phyloP scores from a whole-genome alignment of 805 yeast genomes.

The Wickerhamiella vanderwaltii region DNA sequence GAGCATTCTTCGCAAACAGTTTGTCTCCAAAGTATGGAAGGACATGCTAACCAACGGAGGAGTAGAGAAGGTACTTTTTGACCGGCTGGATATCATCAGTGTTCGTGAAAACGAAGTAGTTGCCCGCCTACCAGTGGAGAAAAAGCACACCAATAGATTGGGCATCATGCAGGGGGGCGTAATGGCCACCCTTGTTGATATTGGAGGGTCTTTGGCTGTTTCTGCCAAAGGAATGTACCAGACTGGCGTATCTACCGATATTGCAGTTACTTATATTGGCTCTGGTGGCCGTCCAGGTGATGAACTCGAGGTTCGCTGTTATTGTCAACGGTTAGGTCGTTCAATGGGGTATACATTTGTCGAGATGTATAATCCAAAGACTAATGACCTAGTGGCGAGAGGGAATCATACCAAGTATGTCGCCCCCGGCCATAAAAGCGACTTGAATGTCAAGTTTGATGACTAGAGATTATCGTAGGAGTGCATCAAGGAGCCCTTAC shows the following conservation, averaged over 20 bases:
- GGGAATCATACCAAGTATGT: conserved; percentile 35
- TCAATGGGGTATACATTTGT: conserved; percentile 33
- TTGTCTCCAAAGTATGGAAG: conserved; percentile 20
- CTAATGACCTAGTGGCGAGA: conserved; percentile 25
- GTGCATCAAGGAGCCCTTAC: no score
- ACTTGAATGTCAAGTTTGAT: conserved; percentile 16
- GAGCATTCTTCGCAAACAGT: conserved; percentile 17
- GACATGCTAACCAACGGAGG: conserved; percentile 22
- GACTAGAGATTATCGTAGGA: no score
- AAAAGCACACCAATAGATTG: conserved; percentile 31
- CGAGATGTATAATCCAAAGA: conserved; percentile 21
- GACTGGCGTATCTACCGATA: conserved; percentile 35
- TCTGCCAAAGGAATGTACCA: conserved; percentile 32
- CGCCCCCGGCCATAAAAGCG: conserved; percentile 28
- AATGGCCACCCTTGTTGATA: conserved; percentile 31
- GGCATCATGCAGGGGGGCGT: conserved; percentile 34
- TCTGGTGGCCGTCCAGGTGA: conserved; percentile 30
- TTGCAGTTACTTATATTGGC: conserved; percentile 30
- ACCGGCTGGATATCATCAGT: conserved; percentile 19
- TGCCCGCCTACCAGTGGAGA: conserved; percentile 26
- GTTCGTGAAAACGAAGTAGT: conserved; percentile 29
- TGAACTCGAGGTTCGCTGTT: conserved; percentile 21
- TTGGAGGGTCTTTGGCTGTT: conserved; percentile 35
- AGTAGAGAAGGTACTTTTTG: conserved; percentile 17
- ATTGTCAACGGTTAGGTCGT: conserved; percentile 29